phyloP scores from a whole-genome alignment of 1,139 yeast genomes.

The Saccharomyces pastorianus region DNA sequence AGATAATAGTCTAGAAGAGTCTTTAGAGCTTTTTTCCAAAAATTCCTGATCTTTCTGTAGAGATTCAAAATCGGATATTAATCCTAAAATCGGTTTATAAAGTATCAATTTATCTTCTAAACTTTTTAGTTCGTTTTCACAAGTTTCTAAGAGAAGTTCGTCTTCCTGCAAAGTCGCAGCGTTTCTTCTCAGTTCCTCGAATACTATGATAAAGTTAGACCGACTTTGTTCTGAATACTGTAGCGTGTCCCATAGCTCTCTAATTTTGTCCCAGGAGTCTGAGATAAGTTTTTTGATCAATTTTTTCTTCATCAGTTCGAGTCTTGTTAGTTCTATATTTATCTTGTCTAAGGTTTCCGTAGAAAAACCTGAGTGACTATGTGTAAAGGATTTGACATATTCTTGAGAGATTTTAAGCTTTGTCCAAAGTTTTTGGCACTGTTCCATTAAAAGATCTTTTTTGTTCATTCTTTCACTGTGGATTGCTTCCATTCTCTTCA shows the following conservation, averaged over 20 bases:
- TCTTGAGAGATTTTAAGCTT: conserved; percentile 41
- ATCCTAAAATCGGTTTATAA: conserved; percentile 47
- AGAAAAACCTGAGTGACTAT: conserved; percentile 32
- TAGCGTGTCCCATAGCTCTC: conserved; percentile 53
- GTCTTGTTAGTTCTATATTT: conserved; percentile 48
- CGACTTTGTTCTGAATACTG: conserved; percentile 47
- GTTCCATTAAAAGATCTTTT: conserved; percentile 20
- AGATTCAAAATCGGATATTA: conserved; percentile 47
- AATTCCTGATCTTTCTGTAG: conserved; percentile 54
- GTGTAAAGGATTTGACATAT: conserved; percentile 35
- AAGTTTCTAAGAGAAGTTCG: conserved; percentile 40
- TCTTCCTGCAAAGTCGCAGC: conserved; percentile 45
- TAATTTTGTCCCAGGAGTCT: conserved; percentile 52
- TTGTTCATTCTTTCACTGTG: conserved; percentile 18
- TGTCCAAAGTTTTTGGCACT: conserved; percentile 44
- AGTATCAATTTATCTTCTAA: conserved; percentile 45
- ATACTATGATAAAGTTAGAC: conserved; percentile 32
- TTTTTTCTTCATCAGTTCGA: conserved; percentile 52
- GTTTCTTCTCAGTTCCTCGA: conserved; percentile 21
- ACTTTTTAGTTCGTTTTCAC: conserved; percentile 52
- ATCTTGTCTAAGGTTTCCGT: conserved; percentile 19
- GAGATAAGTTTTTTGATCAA: conserved; percentile 60
- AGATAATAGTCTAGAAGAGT: conserved; percentile 69
- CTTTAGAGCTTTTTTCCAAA: conserved; percentile 63
- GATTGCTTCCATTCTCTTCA: conserved; percentile 17